Evolutionary conservation across 768 basidiomycete species (phyloP), one percentile per base, ranked within the genome.

Genomic region (Termitomyces sp.): DNA sequence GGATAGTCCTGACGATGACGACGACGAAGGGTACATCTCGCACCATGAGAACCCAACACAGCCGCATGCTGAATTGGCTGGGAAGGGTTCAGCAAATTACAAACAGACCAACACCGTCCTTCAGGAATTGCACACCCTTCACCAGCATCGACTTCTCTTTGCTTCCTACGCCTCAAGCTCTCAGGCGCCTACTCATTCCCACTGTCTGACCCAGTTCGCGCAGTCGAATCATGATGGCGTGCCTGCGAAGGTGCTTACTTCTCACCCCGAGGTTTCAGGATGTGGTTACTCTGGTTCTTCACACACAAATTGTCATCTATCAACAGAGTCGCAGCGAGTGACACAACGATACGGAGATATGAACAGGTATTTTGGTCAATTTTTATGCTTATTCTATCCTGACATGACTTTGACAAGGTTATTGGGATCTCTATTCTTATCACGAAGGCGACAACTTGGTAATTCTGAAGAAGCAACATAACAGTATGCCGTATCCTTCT

Each of bases 61-160:
- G 26, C 68, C 67, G 23, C 61, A 63, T 44, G 64, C 69, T 52
- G 61, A 57, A 38, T 53, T 47, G 49, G 53, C 49, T 38, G 28
- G 20, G 60, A 48, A 56, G 40, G 70, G 69, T 50, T 52, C 65
- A 54, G 66, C 72, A 65, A 72, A 80, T 62, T 93, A 92, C 74
- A 80, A 80, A 67, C 73, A 76, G 35, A 75, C 82, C 57, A 93
- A 93, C 71, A 79, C 64, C 50, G 72, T 89, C 63, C 81, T 93
- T 40, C 84, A 87, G 58, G 84, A 91, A 65, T 69, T 91, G 54
- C 90, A 92, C 64, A 77, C 83, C 41, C 77, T 86, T 26, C 79
- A 88, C 63, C 83, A 87, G 56, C 86, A 89, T 66, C 79, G 88
- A 52, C 73, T 83, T 36, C 59, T 84, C 28, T 84, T 77, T 64